phyloP scores from a whole-genome alignment of 1,284 basidiomycete species.

The Tremellales sp. region DNA sequence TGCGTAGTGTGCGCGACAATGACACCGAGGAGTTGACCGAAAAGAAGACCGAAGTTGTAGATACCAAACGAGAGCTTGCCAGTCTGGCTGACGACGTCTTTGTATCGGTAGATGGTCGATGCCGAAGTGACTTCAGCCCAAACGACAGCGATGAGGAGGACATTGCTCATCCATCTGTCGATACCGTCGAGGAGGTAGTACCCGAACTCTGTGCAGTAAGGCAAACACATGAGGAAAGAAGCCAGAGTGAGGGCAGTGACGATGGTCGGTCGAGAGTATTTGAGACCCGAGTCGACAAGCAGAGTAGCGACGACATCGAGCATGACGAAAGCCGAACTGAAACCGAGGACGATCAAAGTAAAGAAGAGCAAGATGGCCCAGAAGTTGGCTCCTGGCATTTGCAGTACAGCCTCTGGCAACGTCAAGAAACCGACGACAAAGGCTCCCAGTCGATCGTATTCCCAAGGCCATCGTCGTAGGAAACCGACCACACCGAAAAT shows the following conservation, averaged over 20 bases:
- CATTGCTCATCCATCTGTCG: conserved; percentile 25
- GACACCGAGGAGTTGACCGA: conserved; percentile 11
- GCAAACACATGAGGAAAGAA: conserved; percentile 21
- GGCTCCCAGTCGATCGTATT: conserved; percentile 19
- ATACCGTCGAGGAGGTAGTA: conserved; percentile 23
- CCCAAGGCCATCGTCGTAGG: conserved; percentile 19
- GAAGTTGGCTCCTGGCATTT: conserved; percentile 26
- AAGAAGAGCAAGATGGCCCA: conserved; percentile 25
- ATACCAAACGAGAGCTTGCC: conserved; percentile 9
- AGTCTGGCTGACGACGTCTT: conserved; percentile 13
- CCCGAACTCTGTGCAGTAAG: conserved; percentile 26
- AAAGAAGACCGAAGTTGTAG: conserved; percentile 18
- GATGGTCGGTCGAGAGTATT: conserved; percentile 17
- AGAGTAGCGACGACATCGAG: conserved; percentile 22
- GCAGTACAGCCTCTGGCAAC: conserved; percentile 19
- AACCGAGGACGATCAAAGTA: conserved; percentile 24
- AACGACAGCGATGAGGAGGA: conserved; percentile 18
- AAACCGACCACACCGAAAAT: conserved; percentile 22
- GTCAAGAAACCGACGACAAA: conserved; percentile 20
- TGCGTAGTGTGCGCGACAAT: conserved; percentile 13
- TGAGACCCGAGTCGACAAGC: conserved; percentile 15
- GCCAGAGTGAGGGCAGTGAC: conserved; percentile 17
- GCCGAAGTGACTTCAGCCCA: conserved; percentile 20
- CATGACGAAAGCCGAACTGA: conserved; percentile 24
- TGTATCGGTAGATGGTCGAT: conserved; percentile 18